phyloP scores from a whole-genome alignment of 495 filamentous ascomycete genomes.

The Aspergillus panamensis region DNA sequence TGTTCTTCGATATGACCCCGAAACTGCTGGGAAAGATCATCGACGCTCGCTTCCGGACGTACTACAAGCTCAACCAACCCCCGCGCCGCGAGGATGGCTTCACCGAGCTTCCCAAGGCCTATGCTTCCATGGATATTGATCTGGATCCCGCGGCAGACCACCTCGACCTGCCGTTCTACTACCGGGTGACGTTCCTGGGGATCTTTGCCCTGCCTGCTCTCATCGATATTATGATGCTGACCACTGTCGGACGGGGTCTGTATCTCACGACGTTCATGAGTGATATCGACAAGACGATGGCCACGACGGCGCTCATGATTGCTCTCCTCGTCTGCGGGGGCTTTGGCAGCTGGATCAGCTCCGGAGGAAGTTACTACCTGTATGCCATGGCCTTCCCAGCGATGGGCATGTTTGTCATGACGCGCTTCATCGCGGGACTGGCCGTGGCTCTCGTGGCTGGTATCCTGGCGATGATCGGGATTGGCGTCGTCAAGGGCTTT shows the following conservation, averaged over 20 bases:
- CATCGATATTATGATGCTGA: conserved; percentile 18
- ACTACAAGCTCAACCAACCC: conserved; percentile 18
- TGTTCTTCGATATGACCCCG: conserved; percentile 21
- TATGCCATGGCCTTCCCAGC: conserved; percentile 21
- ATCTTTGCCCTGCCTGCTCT: conserved; percentile 19
- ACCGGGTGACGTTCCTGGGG: conserved; percentile 16
- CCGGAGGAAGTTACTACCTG: conserved; percentile 19
- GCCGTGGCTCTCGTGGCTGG: conserved; percentile 13
- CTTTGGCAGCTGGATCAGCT: conserved; percentile 20
- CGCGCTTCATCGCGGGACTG: conserved; percentile 18
- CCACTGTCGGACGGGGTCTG: conserved; percentile 17
- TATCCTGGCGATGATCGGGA: conserved; percentile 12
- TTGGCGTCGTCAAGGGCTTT: conserved; percentile 15
- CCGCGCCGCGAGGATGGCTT: conserved; percentile 16
- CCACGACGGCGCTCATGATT: conserved; percentile 18
- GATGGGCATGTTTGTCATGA: conserved; percentile 22
- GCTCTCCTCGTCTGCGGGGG: conserved; percentile 21
- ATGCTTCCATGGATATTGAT: conserved; percentile 21
- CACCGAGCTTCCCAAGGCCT: conserved; percentile 19
- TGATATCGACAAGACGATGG: conserved; percentile 15
- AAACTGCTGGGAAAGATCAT: conserved; percentile 18
- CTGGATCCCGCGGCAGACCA: conserved; percentile 15
- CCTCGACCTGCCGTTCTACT: conserved; percentile 6
- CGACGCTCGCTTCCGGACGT: conserved; percentile 6
- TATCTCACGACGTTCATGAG: conserved; percentile 22